Conservation (phyloP, 108 stramenopile species). For the Skeletonema grethae region DNA sequence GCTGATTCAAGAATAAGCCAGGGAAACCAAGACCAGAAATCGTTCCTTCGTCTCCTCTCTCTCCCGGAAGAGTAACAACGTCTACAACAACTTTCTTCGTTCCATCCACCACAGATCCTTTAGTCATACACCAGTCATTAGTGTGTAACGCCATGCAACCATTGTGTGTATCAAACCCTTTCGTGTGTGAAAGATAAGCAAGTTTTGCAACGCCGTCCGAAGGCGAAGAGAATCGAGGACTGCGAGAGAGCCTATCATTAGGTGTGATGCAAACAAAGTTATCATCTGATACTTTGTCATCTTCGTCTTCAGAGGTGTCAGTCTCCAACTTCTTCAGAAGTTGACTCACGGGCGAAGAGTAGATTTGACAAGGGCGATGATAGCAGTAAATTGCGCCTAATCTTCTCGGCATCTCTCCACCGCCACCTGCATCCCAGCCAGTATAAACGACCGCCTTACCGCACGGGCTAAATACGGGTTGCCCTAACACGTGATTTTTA, state of each 20-base stretch:
- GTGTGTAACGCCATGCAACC: conserved; percentile 64
- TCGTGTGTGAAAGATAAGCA: conserved; percentile 56
- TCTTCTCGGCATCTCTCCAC: conserved; percentile 61
- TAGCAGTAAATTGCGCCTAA: conserved; percentile 78
- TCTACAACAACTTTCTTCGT: conserved; percentile 33
- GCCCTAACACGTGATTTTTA: conserved; percentile 58
- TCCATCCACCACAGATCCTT: conserved; percentile 20
- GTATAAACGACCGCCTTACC: conserved; percentile 66
- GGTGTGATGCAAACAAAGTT: conserved; percentile 54
- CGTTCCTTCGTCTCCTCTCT: conserved; percentile 14
- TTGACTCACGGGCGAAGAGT: conserved; percentile 54
- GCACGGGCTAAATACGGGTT: conserved; percentile 61
- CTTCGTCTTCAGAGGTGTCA: conserved; percentile 9
- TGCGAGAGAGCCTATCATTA: conserved; percentile 57
- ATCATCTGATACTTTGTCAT: conserved; percentile 4
- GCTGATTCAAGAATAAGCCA: conserved; percentile 64
- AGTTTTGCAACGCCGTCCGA: conserved; percentile 35
- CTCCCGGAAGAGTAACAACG: conserved; percentile 36
- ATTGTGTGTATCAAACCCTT: conserved; percentile 73
- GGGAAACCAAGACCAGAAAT: conserved; percentile 68
- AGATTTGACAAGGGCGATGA: conserved; percentile 69
- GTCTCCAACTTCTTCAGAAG: conserved; percentile 44
- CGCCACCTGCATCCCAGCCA: conserved; percentile 79
- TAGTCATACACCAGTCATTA: conserved; percentile 39
- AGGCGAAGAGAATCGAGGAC: conserved; percentile 58